Evolutionary conservation across 441 rosid genomes (phyloP).

Genomic region (Euphorbia celastroides): DNA sequence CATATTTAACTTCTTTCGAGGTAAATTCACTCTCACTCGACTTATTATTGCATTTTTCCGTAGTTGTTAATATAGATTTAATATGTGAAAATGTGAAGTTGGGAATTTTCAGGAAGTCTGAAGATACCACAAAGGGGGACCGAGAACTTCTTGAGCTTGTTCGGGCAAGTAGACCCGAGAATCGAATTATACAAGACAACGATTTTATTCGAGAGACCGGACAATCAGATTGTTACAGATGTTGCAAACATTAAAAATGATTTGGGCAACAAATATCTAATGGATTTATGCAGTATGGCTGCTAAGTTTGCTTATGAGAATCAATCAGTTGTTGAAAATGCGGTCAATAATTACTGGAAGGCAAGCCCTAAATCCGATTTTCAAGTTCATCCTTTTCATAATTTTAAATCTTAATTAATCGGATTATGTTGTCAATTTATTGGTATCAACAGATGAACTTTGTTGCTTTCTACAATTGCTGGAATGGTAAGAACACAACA

Average conservation of each 20-base stretch:
- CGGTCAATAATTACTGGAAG: neutral
- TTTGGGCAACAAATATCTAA: neutral
- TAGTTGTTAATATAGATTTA: too few species aligned
- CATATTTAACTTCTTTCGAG: neutral
- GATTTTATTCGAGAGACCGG: neutral
- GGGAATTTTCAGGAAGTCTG: neutral
- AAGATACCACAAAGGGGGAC: neutral
- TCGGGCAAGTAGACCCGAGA: slow-evolving; percentile 5
- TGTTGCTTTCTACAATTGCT: slow-evolving; percentile 14
- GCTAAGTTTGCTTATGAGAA: slow-evolving; percentile 14
- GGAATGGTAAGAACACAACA: slow-evolving; percentile 15
- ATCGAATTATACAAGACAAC: slow-evolving; percentile 1
- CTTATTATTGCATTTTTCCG: too few species aligned
- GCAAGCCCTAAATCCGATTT: neutral
- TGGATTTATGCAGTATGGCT: slow-evolving; percentile 12
- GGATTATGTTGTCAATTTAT: neutral
- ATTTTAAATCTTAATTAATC: neutral
- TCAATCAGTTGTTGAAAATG: neutral
- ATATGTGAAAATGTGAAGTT: neutral
- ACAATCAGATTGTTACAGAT: neutral
- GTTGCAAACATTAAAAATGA: neutral
- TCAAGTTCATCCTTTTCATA: too few species aligned
- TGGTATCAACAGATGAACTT: slow-evolving; percentile 14
- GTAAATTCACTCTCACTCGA: neutral
- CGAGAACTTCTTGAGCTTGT: neutral